These are phyloP conservation scores for Backusella tuberculispora DNA, from an alignment of 192 early-diverging fungal genomes.

Conservation along the genomic window DNA sequence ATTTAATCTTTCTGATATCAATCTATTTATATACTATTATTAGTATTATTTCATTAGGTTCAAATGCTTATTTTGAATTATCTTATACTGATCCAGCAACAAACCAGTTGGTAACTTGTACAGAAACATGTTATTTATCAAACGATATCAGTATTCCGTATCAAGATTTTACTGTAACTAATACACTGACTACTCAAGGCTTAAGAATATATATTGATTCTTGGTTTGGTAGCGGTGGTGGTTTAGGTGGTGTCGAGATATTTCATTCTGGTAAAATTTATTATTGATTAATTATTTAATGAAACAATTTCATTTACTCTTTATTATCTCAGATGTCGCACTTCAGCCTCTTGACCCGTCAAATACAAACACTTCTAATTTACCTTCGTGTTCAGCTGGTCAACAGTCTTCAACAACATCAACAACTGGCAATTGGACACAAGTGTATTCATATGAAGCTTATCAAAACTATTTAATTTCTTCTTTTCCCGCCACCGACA, in stretches of 20 bases:
- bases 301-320: conserved; percentile 1
- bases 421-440: conserved; percentile 29
- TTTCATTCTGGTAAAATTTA: conserved; percentile 39
- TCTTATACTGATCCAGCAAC: conserved; percentile 68
- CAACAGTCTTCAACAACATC: neutral
- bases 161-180: conserved; percentile 52
- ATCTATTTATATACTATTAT: conserved; percentile 3
- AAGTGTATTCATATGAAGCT: conserved; percentile 22
- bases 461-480: conserved; percentile 26
- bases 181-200: conserved; percentile 48
- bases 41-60: conserved; percentile 60
- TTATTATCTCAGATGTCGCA: conserved; percentile 20
- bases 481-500: conserved; percentile 26
- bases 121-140: conserved; percentile 41
- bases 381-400: neutral
- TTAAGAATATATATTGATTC: conserved; percentile 53
- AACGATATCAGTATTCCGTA: conserved; percentile 38
- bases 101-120: conserved; percentile 42
- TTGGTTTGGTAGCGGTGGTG: conserved; percentile 43
- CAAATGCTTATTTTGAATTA: conserved; percentile 60
- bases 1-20: neutral
- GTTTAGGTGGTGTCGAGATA: conserved; percentile 33
- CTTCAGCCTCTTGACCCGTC: conserved; percentile 5
- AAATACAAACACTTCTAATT: neutral
- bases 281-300: neutral